Percentiles rank a stretch among this genome's conserved stretches.
Conservation (phyloP, 495 filamentous ascomycete species). For the Aspergillus taichungensis region DNA sequence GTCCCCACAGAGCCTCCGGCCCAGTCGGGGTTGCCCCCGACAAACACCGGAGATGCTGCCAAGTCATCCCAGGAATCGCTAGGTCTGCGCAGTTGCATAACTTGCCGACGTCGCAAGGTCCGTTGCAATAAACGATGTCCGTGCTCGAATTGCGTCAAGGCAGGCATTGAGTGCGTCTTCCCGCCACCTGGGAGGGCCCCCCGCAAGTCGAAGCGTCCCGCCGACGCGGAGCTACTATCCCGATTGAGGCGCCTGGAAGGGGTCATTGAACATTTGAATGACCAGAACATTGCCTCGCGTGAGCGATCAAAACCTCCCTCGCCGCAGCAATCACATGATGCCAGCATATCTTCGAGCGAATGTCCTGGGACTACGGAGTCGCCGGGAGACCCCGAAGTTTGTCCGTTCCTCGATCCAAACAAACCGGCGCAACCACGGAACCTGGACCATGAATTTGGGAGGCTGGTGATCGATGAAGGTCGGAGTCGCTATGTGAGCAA, state of each 20-base stretch:
- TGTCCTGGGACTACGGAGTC: not conserved
- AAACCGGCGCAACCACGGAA: conserved; percentile 16
- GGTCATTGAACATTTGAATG: conserved; percentile 61
- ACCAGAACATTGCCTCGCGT: conserved; percentile 9
- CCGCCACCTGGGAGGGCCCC: conserved; percentile 76
- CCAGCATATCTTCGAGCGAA: not conserved
- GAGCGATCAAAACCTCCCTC: conserved; percentile 1
- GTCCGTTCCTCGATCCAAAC: conserved; percentile 24
- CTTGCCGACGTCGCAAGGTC: conserved; percentile 76
- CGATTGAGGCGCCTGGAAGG: conserved; percentile 71
- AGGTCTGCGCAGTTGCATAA: conserved; percentile 71
- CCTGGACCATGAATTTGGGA: conserved; percentile 63
- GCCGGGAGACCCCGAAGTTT: conserved; percentile 8
- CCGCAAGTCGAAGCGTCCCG: conserved; percentile 54
- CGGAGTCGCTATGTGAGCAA: conserved; percentile 81
- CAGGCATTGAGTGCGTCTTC: conserved; percentile 73
- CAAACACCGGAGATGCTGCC: conserved; percentile 1
- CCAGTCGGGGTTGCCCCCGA: not conserved
- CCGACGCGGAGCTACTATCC: conserved; percentile 70
- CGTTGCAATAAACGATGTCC: conserved; percentile 79
- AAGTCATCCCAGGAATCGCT: conserved; percentile 17
- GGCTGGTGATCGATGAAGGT: conserved; percentile 75
- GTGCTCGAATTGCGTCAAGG: conserved; percentile 76
- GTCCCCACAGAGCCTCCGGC: not conserved
- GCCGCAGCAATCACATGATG: not conserved